Evolutionary conservation across 139 green algal genomes (phyloP), one percentile per base, ranked within the genome.

Genomic region (Chlamydomonas schloesseri): DNA sequence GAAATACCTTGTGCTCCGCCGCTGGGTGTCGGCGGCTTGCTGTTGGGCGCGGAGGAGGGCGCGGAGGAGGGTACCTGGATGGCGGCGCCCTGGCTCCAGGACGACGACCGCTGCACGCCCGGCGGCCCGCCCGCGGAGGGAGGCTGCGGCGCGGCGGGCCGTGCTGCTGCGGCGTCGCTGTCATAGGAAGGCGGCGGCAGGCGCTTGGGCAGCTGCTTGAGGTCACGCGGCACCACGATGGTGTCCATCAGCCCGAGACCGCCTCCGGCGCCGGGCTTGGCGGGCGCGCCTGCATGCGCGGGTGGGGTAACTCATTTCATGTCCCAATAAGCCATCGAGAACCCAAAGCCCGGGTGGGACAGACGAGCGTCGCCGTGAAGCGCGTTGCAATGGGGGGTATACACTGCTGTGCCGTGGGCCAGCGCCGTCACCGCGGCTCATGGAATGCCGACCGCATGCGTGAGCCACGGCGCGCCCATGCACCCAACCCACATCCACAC

Each of bases 111-210:
- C 60, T 70, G 36, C n/a, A 5, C 76, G 33, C 75, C 75, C 0
- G 24, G 31, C 28, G 76, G 58, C 6, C 14, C 29, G 17, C 62
- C 62, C 0, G 57, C 57, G 3, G 53, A 31, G 23, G 72, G 4
- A 9, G 46, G 24, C 47, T 28, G 23, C 18, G 31, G 10, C 28
- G 15, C 29, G 29, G 73, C 24, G 17, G 73, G 21, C 75, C 57
- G 55, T 13, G 57, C 21, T 15, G 24, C 10, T 13, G 57, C 21
- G 2, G 24, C 10, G 37, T 75, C 70, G 21, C 21, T 85, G 67
- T 94, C 78, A 80, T 94, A 94, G 3, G 74, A 79, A 1, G 91
- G 81, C n/a, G 87, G 87, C 18, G 91, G 91, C n/a, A 94, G 88
- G 65, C 72, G 67, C 50, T 77, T 81, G 36, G 88, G 89, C 50